Percentiles rank a stretch among this genome's conserved stretches.
phyloP scores from a whole-genome alignment of 1,139 yeast species.

The Schwanniomyces etchellsii region DNA sequence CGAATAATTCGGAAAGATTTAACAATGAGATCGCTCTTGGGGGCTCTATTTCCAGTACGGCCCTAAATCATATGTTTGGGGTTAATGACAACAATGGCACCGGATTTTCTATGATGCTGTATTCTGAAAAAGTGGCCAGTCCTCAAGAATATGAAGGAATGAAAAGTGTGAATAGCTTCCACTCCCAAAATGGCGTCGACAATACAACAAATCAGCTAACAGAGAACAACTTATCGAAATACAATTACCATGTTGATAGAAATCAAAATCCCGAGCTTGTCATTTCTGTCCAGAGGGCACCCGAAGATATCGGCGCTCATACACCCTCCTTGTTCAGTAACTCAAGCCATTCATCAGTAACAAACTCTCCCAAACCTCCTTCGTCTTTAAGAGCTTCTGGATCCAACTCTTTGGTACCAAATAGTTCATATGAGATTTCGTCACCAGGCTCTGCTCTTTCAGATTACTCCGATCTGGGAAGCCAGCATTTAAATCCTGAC shows the following conservation, averaged over 20 bases:
- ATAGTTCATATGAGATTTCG: slow-evolving; percentile 13
- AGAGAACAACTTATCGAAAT: slow-evolving; percentile 20
- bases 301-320: slow-evolving; percentile 28
- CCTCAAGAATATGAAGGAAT: neutral
- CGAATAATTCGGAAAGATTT: slow-evolving; percentile 13
- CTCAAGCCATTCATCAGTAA: slow-evolving; percentile 29
- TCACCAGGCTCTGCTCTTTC: slow-evolving; percentile 11
- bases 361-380: slow-evolving; percentile 13
- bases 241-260: slow-evolving; percentile 9
- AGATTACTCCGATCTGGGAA: slow-evolving; percentile 9
- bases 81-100: neutral
- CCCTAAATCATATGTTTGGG: slow-evolving; percentile 17
- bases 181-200: neutral
- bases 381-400: neutral
- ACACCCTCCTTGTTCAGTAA: slow-evolving; percentile 44
- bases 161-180: slow-evolving; percentile 2
- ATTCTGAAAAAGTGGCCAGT: no score
- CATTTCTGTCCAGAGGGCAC: slow-evolving; percentile 29
- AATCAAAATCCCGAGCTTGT: slow-evolving; percentile 15
- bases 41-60: slow-evolving; percentile 35
- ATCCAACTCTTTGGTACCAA: slow-evolving; percentile 14
- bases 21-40: slow-evolving; percentile 37
- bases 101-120: slow-evolving; percentile 6
- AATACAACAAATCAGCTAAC: slow-evolving; percentile 15
- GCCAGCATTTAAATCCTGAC: slow-evolving; percentile 27